Percentiles rank a stretch among this genome's conserved stretches.
Evolutionary conservation across 148 eudicot genomes (phyloP).

Genomic region (Rhododendron kiyosumense): DNA sequence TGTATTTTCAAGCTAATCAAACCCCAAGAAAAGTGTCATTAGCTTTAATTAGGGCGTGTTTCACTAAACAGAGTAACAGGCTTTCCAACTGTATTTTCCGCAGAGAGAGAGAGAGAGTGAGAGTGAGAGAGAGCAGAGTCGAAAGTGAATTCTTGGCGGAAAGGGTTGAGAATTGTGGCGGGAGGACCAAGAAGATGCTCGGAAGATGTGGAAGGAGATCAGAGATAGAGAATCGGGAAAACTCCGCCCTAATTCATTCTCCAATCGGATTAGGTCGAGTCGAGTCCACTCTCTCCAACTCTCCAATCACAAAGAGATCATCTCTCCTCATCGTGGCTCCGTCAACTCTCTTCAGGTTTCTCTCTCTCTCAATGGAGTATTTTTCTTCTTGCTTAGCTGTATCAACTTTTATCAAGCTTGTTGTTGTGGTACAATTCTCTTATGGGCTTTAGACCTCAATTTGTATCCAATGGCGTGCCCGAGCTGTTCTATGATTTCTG

Average conservation of each 20-base stretch:
- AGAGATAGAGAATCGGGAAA: conserved; percentile 64
- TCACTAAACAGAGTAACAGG: too few relatives aligned
- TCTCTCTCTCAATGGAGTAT: background rate
- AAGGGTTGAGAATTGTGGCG: background rate
- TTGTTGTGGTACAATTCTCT: background rate
- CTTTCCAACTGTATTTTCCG: too few relatives aligned
- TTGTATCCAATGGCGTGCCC: background rate
- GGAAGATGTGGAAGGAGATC: conserved; percentile 72
- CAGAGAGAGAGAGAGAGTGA: background rate
- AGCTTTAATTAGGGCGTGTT: too few relatives aligned
- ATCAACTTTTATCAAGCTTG: background rate
- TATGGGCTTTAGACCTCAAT: background rate
- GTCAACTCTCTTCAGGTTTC: conserved; percentile 87
- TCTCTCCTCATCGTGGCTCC: conserved; percentile 89
- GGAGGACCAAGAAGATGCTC: conserved; percentile 40
- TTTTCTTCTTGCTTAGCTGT: background rate
- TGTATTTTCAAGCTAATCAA: too few relatives aligned
- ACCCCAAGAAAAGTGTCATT: too few relatives aligned
- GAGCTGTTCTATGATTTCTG: too few relatives aligned
- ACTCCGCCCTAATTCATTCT: conserved; percentile 51
- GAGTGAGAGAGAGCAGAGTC: background rate
- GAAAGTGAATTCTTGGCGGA: background rate
- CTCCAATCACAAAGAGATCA: conserved; percentile 74
- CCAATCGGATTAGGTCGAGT: conserved; percentile 47
- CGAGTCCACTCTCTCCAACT: conserved; percentile 66